Base-by-base conservation (phyloP, 2,329 filamentous ascomycete genomes). In the Aspergillus fructus region DNA sequence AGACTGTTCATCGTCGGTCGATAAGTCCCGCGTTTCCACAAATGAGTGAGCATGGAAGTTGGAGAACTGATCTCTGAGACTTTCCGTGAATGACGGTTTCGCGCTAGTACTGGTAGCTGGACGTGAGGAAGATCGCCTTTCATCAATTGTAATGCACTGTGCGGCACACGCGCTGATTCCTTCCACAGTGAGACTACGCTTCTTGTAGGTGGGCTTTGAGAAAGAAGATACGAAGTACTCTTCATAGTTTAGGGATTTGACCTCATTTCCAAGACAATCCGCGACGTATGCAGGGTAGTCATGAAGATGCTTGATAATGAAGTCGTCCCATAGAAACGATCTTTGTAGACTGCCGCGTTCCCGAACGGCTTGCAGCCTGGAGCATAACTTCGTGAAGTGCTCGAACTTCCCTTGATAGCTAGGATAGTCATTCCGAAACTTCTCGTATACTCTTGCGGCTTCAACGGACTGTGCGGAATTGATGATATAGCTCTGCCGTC, bases 261-360 rank as follows among this genome's bases (percentile, higher is more conserved):
- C 63, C 0, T 65, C 64, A 24, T 64, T 62, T 11, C 64, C 63
- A 6, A 58, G 47, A 52, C 66, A 67, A n/a, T 67, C 50, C 34
- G 67, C 55, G 5, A 71, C 47, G 58, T 79, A 73, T n/a, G 53
- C 51, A 3, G 64, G 68, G 58, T 78, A 80, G 24, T 72, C 68
- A 15, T 67, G 58, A 6, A 71, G 63, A 59, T 78, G 70, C 61
- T 72, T 70, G 52, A 75, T 77, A 50, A 80, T 64, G 56, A 78
- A 79, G 60, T 80, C 78, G 63, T 80, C 78, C 74, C 77, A 79
- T 13, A 79, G 54, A 23, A 70, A 74, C 12, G 72, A 76, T 50
- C 70, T 67, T 39, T 69, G 62, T 37, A 76, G 58, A 27, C 66
- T 52, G 5, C 70, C 74, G 17, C 61, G 53, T 19, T 58, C 59